A percentile compares a stretch with the other conserved stretches of the same genome.
Conservation (phyloP, 495 filamentous ascomycete genomes). For the Annulohypoxylon nitens region DNA sequence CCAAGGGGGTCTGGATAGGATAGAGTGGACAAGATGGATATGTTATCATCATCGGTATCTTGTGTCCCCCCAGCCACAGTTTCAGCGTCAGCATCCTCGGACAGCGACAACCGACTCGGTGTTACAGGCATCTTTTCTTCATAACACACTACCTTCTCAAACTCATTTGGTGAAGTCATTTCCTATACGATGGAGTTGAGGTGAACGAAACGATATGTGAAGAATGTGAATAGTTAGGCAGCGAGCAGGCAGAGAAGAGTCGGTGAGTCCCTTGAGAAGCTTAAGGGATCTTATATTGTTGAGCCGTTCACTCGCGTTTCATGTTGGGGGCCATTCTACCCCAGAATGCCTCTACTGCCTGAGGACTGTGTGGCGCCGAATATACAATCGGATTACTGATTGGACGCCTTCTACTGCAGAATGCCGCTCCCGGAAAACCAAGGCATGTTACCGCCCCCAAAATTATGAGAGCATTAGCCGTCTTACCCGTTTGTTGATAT, state of each 20-base stretch:
- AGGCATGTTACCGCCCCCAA: not conserved
- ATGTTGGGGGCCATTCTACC: slow-evolving; percentile 18
- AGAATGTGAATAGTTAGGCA: not conserved
- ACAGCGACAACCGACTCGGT: slow-evolving; percentile 19
- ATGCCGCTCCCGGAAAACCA: slow-evolving; percentile 6
- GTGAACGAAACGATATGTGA: not conserved
- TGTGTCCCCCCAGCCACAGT: slow-evolving; percentile 16
- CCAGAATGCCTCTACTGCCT: slow-evolving; percentile 19
- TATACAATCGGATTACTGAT: slow-evolving; percentile 18
- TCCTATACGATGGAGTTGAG: not conserved
- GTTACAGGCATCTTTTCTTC: slow-evolving; percentile 10
- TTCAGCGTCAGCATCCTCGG: slow-evolving; percentile 20
- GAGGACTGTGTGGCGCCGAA: slow-evolving; percentile 15
- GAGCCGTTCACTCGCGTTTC: not conserved
- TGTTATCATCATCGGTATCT: slow-evolving; percentile 21
- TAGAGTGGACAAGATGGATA: slow-evolving; percentile 30
- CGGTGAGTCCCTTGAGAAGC: not conserved
- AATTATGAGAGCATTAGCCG: not conserved
- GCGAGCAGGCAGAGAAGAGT: not conserved
- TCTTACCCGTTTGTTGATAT: not conserved
- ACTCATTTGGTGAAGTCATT: slow-evolving; percentile 16
- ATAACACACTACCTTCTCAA: not conserved
- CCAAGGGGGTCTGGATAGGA: slow-evolving; percentile 30
- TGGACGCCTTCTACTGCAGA: slow-evolving; percentile 28
- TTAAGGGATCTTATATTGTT: not conserved